phyloP scores from a whole-genome alignment of 2,329 filamentous ascomycete species.

The Pseudopyricularia javanii region DNA sequence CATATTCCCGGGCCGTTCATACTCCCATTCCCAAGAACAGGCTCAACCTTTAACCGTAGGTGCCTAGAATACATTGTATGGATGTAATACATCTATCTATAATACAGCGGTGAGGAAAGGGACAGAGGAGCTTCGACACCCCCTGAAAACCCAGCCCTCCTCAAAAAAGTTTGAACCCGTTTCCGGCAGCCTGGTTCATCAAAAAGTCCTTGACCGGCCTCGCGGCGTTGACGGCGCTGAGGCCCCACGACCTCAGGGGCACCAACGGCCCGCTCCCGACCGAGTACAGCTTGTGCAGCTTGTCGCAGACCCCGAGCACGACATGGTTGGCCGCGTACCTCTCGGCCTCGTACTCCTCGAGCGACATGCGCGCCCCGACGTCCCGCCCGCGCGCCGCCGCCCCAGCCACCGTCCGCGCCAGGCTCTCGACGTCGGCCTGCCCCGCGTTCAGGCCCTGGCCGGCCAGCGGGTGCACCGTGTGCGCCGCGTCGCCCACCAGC shows the following conservation, averaged over 20 bases:
- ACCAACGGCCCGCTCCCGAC: slow-evolving; percentile 69
- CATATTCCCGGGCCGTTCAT: too few relatives aligned
- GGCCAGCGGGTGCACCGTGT: slow-evolving; percentile 87
- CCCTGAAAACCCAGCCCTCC: not conserved
- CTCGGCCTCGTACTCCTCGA: slow-evolving; percentile 72
- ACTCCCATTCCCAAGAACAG: too few relatives aligned
- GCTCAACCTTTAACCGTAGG: too few relatives aligned
- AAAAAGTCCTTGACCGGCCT: slow-evolving; percentile 70
- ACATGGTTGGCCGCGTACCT: slow-evolving; percentile 73
- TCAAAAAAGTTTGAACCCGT: slow-evolving; percentile 31
- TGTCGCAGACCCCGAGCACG: slow-evolving; percentile 71
- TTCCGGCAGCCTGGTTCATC: slow-evolving; percentile 61
- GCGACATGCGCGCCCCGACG: slow-evolving; percentile 62
- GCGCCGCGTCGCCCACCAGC: slow-evolving; percentile 85
- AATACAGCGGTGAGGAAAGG: too few relatives aligned
- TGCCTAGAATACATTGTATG: too few relatives aligned
- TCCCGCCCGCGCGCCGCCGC: slow-evolving; percentile 78
- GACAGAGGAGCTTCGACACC: too few relatives aligned
- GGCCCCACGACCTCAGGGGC: slow-evolving; percentile 62
- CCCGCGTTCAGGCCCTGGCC: slow-evolving; percentile 93
- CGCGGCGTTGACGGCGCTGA: slow-evolving; percentile 64
- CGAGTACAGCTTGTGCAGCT: slow-evolving; percentile 87
- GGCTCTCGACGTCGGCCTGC: slow-evolving; percentile 73
- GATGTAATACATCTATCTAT: too few relatives aligned
- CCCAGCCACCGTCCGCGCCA: slow-evolving; percentile 62